Conservation (phyloP, 164 flowering plant genomes). For the Amborella trichopoda region DNA sequence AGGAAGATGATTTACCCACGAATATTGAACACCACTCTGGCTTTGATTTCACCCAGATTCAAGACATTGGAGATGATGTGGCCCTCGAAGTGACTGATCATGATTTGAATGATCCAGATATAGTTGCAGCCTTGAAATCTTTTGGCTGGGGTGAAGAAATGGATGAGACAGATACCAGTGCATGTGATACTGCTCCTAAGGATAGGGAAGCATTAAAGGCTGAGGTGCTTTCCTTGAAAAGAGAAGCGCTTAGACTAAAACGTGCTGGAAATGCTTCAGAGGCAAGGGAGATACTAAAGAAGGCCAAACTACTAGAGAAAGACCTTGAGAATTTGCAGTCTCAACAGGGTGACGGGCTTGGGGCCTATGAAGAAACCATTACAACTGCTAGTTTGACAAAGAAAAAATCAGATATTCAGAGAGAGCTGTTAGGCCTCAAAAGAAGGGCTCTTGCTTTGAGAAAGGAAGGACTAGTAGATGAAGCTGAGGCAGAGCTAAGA, state of each 20-base stretch:
- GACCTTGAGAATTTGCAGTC: constrained; percentile 29
- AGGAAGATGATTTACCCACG: constrained; percentile 21
- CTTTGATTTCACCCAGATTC: constrained; percentile 30
- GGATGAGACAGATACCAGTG: constrained; percentile 13
- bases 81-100: constrained; percentile 72
- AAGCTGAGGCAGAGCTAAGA: constrained; percentile 64
- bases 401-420: constrained; percentile 42
- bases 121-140: constrained; percentile 49
- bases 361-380: too few relatives aligned
- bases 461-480: constrained; percentile 67
- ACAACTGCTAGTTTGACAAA: too few relatives aligned
- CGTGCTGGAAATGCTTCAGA: constrained; percentile 58
- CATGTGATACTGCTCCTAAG: constrained; percentile 11
- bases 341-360: too few relatives aligned
- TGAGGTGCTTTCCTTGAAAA: constrained; percentile 57
- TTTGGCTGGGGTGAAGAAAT: constrained; percentile 79
- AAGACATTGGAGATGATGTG: constrained; percentile 31
- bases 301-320: constrained; percentile 63
- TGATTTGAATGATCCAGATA: constrained; percentile 81
- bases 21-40: constrained; percentile 11
- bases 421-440: constrained; percentile 69
- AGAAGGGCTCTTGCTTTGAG: constrained; percentile 71
- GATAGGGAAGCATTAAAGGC: constrained; percentile 26
- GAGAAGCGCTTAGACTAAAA: constrained; percentile 56
- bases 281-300: constrained; percentile 59